These are phyloP conservation scores for Penicillium mononematosum DNA, from an alignment of 495 filamentous ascomycete genomes.

Conservation along the genomic window DNA sequence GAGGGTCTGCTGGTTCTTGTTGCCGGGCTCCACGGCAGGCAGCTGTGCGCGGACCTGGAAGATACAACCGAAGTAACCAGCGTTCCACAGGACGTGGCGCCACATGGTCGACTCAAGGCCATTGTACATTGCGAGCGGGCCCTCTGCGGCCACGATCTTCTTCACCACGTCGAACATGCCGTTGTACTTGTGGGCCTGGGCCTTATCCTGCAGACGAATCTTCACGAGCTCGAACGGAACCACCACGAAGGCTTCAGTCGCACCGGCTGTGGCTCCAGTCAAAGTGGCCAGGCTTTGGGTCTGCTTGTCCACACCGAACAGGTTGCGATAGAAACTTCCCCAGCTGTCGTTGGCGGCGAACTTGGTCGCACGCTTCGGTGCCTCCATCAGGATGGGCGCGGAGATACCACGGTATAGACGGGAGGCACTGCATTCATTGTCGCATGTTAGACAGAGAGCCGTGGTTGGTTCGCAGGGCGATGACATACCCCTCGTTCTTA, in stretches of 20 bases:
- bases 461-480: not conserved
- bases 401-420: constrained; percentile 93
- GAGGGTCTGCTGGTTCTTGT: constrained; percentile 74
- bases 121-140: constrained; percentile 87
- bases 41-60: constrained; percentile 87
- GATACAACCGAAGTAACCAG: constrained; percentile 97
- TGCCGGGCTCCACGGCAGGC: constrained; percentile 63
- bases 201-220: constrained; percentile 93
- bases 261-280: constrained; percentile 91
- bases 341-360: constrained; percentile 98
- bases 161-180: constrained; percentile 87
- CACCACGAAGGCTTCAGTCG: constrained; percentile 93
- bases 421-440: constrained; percentile 58
- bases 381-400: constrained; percentile 97
- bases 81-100: constrained; percentile 97
- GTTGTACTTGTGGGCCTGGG: constrained; percentile 89
- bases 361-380: constrained; percentile 96
- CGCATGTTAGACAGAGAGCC: constrained; percentile 10
- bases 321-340: constrained; percentile 83
- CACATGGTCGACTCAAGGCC: constrained; percentile 94
- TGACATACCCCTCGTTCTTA: constrained; percentile 79
- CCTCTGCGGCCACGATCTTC: constrained; percentile 83
- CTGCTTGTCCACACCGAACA: constrained; percentile 82
- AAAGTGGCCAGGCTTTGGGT: constrained; percentile 85
- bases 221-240: constrained; percentile 95